Percentiles rank a stretch among this genome's conserved stretches.
Conservation (phyloP, 208 protist genomes). For the Angomonas deanei region DNA sequence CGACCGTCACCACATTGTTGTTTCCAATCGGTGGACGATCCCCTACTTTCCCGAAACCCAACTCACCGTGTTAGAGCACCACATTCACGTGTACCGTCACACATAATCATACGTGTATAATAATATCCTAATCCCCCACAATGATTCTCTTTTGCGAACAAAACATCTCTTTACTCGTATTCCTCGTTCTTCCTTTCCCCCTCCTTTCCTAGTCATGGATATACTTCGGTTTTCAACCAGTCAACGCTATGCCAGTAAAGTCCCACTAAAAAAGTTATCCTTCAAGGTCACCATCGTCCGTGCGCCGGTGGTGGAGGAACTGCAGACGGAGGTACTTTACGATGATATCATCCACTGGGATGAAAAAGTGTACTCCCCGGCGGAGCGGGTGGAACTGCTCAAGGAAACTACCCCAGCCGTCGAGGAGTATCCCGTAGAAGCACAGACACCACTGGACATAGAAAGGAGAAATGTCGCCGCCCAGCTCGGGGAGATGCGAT, state of each 20-base stretch:
- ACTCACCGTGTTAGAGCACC: conserved; percentile 16
- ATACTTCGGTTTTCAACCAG: conserved; percentile 46
- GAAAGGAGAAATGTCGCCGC: conserved; percentile 5
- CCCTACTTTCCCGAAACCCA: conserved; percentile 26
- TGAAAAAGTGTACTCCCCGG: conserved; percentile 57
- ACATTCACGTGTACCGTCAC: conserved; percentile 43
- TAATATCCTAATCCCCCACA: background rate
- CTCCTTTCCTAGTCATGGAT: conserved; percentile 25
- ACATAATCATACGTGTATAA: background rate
- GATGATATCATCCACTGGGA: conserved; percentile 46
- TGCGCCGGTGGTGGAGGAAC: conserved; percentile 61
- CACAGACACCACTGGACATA: background rate
- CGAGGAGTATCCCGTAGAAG: background rate
- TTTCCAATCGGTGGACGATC: conserved; percentile 65
- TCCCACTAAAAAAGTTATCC: conserved; percentile 42
- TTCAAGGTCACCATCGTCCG: conserved; percentile 61
- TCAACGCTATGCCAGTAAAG: conserved; percentile 42
- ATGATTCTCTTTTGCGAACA: background rate
- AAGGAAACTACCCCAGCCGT: conserved; percentile 5
- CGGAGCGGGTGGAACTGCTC: conserved; percentile 35
- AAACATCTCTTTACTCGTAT: background rate
- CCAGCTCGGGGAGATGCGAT: conserved; percentile 14
- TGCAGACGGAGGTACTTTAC: conserved; percentile 37
- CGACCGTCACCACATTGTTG: conserved; percentile 33
- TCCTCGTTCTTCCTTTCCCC: background rate